Conservation (phyloP, 805 yeast species). For the Zygoascus bituminiphila region DNA sequence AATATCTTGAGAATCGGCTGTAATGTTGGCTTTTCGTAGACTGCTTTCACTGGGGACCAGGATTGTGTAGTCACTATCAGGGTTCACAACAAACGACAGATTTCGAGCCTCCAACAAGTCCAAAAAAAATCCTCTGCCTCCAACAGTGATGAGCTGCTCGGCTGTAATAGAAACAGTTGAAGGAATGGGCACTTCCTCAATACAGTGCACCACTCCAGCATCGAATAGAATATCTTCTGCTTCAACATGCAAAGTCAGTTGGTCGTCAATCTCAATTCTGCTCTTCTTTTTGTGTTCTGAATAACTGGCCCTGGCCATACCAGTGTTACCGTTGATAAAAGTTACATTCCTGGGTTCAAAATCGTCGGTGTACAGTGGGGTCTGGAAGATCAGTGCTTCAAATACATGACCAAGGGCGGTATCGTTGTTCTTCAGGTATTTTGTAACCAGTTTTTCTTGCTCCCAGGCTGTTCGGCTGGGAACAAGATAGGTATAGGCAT, state of each 20-base stretch:
- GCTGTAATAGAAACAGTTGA: conserved; percentile 43
- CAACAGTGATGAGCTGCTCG: conserved; percentile 46
- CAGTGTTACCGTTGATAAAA: conserved; percentile 21
- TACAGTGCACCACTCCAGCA: conserved; percentile 79
- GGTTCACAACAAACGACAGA: conserved; percentile 38
- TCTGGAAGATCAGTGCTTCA: conserved; percentile 52
- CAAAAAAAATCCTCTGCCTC: conserved; percentile 40
- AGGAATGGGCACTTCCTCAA: conserved; percentile 52
- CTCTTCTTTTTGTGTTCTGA: neutral
- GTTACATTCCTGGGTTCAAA: conserved; percentile 22
- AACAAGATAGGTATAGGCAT: conserved; percentile 59
- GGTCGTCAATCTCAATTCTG: conserved; percentile 10
- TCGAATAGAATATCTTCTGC: conserved; percentile 64
- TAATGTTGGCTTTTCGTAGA: conserved; percentile 43
- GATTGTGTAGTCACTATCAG: conserved; percentile 46
- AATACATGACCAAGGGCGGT: conserved; percentile 45
- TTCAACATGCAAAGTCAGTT: conserved; percentile 12
- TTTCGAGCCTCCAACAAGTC: conserved; percentile 39
- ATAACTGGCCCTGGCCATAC: conserved; percentile 18
- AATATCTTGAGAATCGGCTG: conserved; percentile 36
- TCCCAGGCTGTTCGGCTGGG: conserved; percentile 78
- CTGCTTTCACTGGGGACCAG: conserved; percentile 62
- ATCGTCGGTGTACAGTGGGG: conserved; percentile 59
- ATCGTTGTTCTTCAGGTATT: conserved; percentile 47
- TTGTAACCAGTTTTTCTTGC: conserved; percentile 47